Conservation (phyloP, 176 grass and related monocot genomes). For the Carex parvula region DNA sequence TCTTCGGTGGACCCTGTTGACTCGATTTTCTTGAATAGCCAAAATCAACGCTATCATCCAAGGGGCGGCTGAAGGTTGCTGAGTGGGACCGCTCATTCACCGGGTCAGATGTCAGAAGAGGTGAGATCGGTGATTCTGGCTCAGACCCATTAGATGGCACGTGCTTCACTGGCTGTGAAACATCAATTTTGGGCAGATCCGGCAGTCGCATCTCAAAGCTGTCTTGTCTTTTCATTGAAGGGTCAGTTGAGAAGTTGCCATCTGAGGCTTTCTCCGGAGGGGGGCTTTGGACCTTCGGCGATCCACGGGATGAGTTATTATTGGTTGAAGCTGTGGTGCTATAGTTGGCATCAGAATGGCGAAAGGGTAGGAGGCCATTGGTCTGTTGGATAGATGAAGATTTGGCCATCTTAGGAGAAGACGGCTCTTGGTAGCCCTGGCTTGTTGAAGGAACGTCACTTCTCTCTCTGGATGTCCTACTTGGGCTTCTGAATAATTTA, state of each 20-base stretch:
- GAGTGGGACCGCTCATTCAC: slow-evolving; percentile 97
- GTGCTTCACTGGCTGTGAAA: slow-evolving; percentile 44
- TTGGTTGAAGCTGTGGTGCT: slow-evolving; percentile 32
- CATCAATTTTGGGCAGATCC: slow-evolving; percentile 97
- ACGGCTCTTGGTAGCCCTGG: slow-evolving; percentile 69
- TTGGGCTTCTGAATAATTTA: slow-evolving; percentile 69
- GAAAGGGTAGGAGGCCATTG: slow-evolving; percentile 65
- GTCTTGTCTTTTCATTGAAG: slow-evolving; percentile 88
- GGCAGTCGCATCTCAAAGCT: slow-evolving; percentile 90
- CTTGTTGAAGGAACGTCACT: slow-evolving; percentile 65
- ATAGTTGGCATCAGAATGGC: slow-evolving; percentile 67
- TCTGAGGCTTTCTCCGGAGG: slow-evolving; percentile 80
- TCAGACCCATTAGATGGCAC: slow-evolving; percentile 75
- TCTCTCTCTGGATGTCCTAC: slow-evolving; percentile 69
- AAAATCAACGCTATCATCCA: slow-evolving; percentile 58
- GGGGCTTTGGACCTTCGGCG: slow-evolving; percentile 81
- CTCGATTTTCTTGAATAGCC: slow-evolving; percentile 20
- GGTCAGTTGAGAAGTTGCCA: slow-evolving; percentile 57
- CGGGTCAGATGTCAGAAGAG: slow-evolving; percentile 88
- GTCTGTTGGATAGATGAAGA: slow-evolving; percentile 85
- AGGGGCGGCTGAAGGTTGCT: slow-evolving; percentile 86
- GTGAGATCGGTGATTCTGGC: slow-evolving; percentile 96
- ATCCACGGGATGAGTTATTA: slow-evolving; percentile 52
- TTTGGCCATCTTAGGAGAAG: slow-evolving; percentile 92
- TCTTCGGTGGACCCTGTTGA: slow-evolving; percentile 28